Evolutionary conservation across 208 protist genomes (phyloP).

Genomic region (Angomonas ambiguus): DNA sequence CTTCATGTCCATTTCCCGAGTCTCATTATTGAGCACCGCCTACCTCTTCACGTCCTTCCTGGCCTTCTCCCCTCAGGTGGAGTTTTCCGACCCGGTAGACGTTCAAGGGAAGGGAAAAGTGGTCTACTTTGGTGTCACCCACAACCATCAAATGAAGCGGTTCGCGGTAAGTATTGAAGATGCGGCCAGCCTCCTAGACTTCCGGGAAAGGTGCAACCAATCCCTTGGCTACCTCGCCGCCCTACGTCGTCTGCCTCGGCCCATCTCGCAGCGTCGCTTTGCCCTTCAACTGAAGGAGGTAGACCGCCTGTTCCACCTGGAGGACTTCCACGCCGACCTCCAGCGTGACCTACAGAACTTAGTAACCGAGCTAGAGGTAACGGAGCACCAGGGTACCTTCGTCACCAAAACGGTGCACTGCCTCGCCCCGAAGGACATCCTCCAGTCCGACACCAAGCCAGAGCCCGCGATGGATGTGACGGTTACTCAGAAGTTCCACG

Average conservation of each 20-base stretch:
- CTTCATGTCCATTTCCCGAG: conserved; percentile 40
- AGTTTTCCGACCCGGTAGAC: conserved; percentile 70
- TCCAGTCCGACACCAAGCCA: conserved; percentile 11
- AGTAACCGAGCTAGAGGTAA: conserved; percentile 66
- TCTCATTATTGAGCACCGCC: conserved; percentile 60
- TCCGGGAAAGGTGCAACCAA: conserved; percentile 65
- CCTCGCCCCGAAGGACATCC: conserved; percentile 21
- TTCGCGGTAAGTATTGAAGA: conserved; percentile 64
- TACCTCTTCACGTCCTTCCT: conserved; percentile 82
- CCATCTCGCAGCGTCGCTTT: conserved; percentile 65
- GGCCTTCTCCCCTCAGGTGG: conserved; percentile 73
- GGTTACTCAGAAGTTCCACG: conserved; percentile 57
- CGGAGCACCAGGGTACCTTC: conserved; percentile 84
- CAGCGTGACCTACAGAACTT: conserved; percentile 60
- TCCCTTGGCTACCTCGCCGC: conserved; percentile 72
- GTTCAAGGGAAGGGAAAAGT: conserved; percentile 37
- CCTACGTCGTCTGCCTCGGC: conserved; percentile 50
- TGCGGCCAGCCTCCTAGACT: conserved; percentile 75
- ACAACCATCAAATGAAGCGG: conserved; percentile 87
- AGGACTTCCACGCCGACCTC: conserved; percentile 50
- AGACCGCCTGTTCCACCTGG: conserved; percentile 65
- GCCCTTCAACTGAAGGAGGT: conserved; percentile 61
- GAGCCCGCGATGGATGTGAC: conserved; percentile 56
- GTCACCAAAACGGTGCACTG: conserved; percentile 55
- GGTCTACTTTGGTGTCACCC: conserved; percentile 81